Evolutionary conservation across 192 early-diverging fungal genomes (phyloP).

Genomic region (Cladochytrium replicatum): DNA sequence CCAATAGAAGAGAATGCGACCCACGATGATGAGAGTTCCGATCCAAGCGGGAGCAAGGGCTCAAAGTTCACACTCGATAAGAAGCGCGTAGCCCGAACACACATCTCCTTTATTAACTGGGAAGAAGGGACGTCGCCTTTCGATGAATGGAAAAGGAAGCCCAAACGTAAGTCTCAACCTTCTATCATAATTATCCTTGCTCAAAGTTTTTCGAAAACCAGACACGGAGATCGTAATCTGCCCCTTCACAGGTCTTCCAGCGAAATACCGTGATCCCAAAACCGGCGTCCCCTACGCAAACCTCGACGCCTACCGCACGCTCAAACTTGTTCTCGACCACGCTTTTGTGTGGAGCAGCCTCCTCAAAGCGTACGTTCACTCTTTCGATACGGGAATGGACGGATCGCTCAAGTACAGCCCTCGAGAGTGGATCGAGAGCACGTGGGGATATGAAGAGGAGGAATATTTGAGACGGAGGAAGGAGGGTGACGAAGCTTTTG

Average conservation of each 20-base stretch:
- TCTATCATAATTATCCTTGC: background rate
- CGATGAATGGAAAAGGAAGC: background rate
- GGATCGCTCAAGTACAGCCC: no score
- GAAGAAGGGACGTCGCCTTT: constrained; percentile 11
- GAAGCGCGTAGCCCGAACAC: no score
- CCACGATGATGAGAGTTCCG: no score
- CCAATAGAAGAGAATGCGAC: no score
- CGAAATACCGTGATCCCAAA: constrained; percentile 48
- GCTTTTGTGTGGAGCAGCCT: constrained; percentile 42
- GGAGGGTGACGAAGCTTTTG: no score
- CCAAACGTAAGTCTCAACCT: constrained; percentile 4
- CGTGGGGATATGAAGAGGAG: no score
- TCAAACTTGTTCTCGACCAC: constrained; percentile 34
- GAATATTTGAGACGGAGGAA: no score
- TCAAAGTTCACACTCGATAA: no score
- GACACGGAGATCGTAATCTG: constrained; percentile 18
- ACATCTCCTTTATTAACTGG: constrained; percentile 10
- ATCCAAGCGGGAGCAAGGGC: no score
- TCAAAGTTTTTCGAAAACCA: constrained; percentile 1
- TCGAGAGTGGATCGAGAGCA: no score
- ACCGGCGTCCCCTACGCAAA: constrained; percentile 52
- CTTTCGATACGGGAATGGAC: no score
- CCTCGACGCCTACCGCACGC: constrained; percentile 40
- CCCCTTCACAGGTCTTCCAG: constrained; percentile 49
- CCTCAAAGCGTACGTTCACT: constrained; percentile 19